Evolutionary conservation across 2,329 filamentous ascomycete species (phyloP), one percentile per base, ranked within the genome.

Genomic region (Ceratocystis harringtonii): DNA sequence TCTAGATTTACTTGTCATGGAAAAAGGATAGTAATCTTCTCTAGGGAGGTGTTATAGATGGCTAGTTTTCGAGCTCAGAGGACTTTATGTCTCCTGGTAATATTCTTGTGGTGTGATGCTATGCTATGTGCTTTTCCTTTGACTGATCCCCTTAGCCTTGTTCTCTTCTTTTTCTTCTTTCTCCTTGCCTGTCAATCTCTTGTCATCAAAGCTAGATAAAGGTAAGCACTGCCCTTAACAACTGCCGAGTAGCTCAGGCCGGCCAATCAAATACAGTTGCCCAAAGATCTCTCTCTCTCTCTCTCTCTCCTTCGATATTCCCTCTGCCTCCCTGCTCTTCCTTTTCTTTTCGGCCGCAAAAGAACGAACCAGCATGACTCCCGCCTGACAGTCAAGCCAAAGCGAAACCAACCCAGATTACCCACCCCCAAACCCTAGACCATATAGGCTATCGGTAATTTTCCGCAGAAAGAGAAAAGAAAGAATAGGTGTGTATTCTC

Each of bases 371-470:
- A 15, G n/a, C 17, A 19, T 17, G 12, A 58, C 52, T 58, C 52
- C 52, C 52, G 52, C 28, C 52, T 58, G 52, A 58, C 52, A 58
- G 52, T 32, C 25, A 58, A 30, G 28, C 52, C 52, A 58, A 58
- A 58, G 52, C 52, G 52, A 58, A 25, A 30, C 28, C 52, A 36
- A 19, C 5, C 52, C 28, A 58, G 52, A 25, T 58, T n/a, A 36
- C 28, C 50, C 50, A 1, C 44, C 44, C 44, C 19, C 15, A 52
- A 19, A 19, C 48, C 19, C 19, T 58, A 30, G 52, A 10, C 52
- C 15, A 58, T 58, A 58, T 41, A 41, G 36, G 52, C 25, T 30
- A 36, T 58, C 52, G 52, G 52, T 25, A 58, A 58, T 58, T 58
- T 58, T 58, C 52, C 52, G 52, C 52, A 58, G 22, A n/a, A 28